Conservation (phyloP, 1,284 basidiomycete species). For the Ustilago loliicola region DNA sequence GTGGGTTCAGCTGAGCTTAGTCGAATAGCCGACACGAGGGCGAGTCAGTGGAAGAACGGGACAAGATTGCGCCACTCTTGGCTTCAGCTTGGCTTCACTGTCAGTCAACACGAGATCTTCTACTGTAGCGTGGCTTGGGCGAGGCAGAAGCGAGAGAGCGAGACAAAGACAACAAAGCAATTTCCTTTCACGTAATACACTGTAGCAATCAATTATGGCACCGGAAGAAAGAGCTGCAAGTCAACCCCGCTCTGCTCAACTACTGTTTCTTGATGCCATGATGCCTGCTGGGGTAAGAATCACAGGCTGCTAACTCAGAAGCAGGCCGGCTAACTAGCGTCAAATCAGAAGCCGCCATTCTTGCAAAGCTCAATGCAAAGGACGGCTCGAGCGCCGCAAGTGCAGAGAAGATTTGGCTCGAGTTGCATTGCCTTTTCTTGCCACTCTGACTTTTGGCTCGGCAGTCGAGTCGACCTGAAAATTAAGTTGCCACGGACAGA, state of each 20-base stretch:
- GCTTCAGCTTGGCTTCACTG: constrained; percentile 1
- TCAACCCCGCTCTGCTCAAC: constrained; percentile 11
- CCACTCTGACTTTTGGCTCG: not conserved
- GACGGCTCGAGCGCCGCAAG: constrained; percentile 18
- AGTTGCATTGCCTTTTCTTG: not conserved
- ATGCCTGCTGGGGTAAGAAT: constrained; percentile 16
- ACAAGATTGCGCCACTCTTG: constrained; percentile 71
- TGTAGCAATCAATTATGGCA: not conserved
- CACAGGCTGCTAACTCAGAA: not conserved
- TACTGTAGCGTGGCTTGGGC: constrained; percentile 10
- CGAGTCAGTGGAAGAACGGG: constrained; percentile 1
- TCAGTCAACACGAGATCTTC: not conserved
- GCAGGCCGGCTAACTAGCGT: constrained; percentile 16
- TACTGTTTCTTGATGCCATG: not conserved
- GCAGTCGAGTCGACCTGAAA: not conserved
- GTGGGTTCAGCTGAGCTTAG: constrained; percentile 16
- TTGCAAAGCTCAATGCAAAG: too few relatives aligned
- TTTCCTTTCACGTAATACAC: constrained; percentile 14
- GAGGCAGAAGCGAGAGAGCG: not conserved
- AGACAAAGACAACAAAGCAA: too few relatives aligned
- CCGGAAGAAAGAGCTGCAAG: constrained; percentile 6
- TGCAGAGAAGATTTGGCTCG: not conserved
- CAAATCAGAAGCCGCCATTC: constrained; percentile 19
- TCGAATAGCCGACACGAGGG: constrained; percentile 14
- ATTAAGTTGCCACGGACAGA: not conserved